These are phyloP conservation scores for Nymphaea thermarum DNA, from an alignment of 164 flowering plant genomes.

Conservation along the genomic window DNA sequence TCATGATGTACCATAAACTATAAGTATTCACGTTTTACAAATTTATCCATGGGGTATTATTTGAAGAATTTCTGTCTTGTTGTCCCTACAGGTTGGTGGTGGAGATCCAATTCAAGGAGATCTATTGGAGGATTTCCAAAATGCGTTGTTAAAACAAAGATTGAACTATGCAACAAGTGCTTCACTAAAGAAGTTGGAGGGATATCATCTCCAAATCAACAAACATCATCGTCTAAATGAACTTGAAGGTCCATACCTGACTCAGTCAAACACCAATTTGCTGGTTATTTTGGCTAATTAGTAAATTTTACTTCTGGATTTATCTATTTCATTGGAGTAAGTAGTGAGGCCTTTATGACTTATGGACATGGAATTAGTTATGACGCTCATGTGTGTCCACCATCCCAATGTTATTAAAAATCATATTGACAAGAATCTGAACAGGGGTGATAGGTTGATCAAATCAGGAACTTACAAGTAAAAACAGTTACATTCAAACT, in stretches of 20 bases:
- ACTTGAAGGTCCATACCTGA: constrained; percentile 57
- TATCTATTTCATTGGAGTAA: neutral
- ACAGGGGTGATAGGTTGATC: no score
- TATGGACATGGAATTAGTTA: neutral
- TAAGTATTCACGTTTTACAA: neutral
- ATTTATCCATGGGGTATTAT: no score
- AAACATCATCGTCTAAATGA: constrained; percentile 60
- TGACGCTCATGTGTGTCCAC: neutral
- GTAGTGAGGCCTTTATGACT: neutral
- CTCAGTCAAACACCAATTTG: neutral
- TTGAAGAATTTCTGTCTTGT: neutral
- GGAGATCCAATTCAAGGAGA: constrained; percentile 21
- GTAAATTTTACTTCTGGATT: neutral
- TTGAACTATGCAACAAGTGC: constrained; percentile 38
- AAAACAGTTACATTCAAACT: no score
- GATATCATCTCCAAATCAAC: constrained; percentile 40
- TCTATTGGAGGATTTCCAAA: constrained; percentile 56
- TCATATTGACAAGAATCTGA: no score
- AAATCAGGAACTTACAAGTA: no score
- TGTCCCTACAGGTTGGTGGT: constrained; percentile 21
- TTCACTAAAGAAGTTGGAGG: constrained; percentile 32
- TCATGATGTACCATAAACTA: no score
- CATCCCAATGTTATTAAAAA: no score
- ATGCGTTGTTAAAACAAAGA: constrained; percentile 56
- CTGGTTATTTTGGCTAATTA: neutral